Evolutionary conservation across 2,329 filamentous ascomycete genomes (phyloP), one percentile per base, ranked within the genome.

Genomic region (Aureobasidium sp.): DNA sequence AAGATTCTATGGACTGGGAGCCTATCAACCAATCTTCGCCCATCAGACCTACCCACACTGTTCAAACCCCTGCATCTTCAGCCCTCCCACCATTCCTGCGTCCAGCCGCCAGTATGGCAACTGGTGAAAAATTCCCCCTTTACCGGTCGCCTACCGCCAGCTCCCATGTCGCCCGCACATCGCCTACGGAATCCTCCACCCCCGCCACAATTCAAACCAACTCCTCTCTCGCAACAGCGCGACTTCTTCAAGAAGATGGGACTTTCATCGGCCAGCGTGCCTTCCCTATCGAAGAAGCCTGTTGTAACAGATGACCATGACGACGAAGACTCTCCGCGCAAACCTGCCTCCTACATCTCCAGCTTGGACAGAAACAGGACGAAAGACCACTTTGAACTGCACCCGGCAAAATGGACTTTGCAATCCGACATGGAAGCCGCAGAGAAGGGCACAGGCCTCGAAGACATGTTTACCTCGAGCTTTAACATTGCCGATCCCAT

Each of bases 1-100:
- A 76, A 1, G 82, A 87, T 42, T 81, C 82, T 61, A 91, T 92
- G 89, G 89, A 91, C 68, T 90, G 88, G 85, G 82, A 85, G 2
- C 86, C 86, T 0, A 42, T 53, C 7, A 54, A 59, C 27, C 62
- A 61, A 13, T 34, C 54, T 6, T 57, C 51, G 11, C 61, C 61
- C 5, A 47, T 58, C 25, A 42, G 57, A 41, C 45, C 45, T 10
- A 42, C 16, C 13, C 45, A 30, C 25, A 34, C 25, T 14, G 25
- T n/a, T 62, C 67, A 60, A 60, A 51, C 36, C 44, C 61, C 39
- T 62, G 48, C 57, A 36, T 32, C 29, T 21, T 51, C 65, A 29
- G 64, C 62, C 30, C 25, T 59, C 63, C 81, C 82, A 59, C 82
- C 81, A 9, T 85, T 85, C 68, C 79, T 77, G 63, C 79, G 48